Evolutionary conservation across 306 rosid species (phyloP).

Genomic region (Mucuna pruriens): DNA sequence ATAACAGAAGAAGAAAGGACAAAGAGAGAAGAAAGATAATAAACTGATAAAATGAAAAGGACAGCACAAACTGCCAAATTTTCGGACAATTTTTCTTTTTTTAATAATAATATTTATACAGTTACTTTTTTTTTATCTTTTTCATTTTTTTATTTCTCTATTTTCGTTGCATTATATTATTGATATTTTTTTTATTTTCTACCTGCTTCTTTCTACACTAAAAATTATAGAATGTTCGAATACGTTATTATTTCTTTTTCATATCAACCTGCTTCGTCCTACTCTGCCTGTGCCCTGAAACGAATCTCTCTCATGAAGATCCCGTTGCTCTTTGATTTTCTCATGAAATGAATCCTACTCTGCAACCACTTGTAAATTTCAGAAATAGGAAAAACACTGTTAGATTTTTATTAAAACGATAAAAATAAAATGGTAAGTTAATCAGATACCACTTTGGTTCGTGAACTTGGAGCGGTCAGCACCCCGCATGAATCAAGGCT

Average conservation of each 20-base stretch:
- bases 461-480: slow-evolving; percentile 53
- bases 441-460: slow-evolving; percentile 39
- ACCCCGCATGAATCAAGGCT: slow-evolving; percentile 38
- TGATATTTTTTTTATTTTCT: neutral
- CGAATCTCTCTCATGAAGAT: slow-evolving; percentile 64
- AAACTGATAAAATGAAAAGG: slow-evolving; percentile 44
- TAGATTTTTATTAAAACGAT: neutral
- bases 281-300: slow-evolving; percentile 39
- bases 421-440: neutral
- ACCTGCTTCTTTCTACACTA: neutral
- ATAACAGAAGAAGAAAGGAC: neutral
- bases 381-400: neutral
- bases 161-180: neutral
- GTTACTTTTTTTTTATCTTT: neutral
- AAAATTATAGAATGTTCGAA: neutral
- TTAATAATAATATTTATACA: neutral
- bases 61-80: slow-evolving; percentile 69
- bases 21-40: slow-evolving; percentile 34
- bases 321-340: slow-evolving; percentile 29
- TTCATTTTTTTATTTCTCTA: neutral
- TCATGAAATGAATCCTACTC: slow-evolving; percentile 55
- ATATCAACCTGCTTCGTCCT: slow-evolving; percentile 29
- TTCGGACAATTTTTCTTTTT: slow-evolving; percentile 32
- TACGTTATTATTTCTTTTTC: slow-evolving; percentile 24
- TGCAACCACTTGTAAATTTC: slow-evolving; percentile 13